Evolutionary conservation across 169 alveolate genomes (phyloP), one percentile per base, ranked within the genome.

Genomic region (Nephromyces sp.): DNA sequence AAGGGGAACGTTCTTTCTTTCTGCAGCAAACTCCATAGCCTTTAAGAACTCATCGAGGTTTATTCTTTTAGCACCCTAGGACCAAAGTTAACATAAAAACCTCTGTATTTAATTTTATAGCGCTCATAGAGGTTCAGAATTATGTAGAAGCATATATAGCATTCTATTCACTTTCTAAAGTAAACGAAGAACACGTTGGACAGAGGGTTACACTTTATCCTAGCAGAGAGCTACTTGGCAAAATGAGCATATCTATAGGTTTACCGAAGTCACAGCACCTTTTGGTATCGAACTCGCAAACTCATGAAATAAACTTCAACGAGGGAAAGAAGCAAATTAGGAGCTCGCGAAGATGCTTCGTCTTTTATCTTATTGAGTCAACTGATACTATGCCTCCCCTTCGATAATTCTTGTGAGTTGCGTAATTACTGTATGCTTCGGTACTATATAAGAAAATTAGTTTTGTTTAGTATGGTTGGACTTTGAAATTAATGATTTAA

Each of bases 41-140:
- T 66, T 75, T n/a, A 68, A 81, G 24, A 91, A 75, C 66, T 69
- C 84, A 43, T 79, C 86, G 71, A 52, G 29, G 27, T 89, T 70
- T 62, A 86, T 68, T n/a, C 84, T 82, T 2, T 80, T 69, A 33
- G 74, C 64, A 1, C 87, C 89, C 65, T 79, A 66, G 15, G n/a
- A 43, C 15, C 57, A 43, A 43, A 43, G n/a, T n/a, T 43, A 15
- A 15, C 57, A 43, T 43, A n/a, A 15, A 43, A 43, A 15, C n/a
- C n/a, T 43, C 57, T 15, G 15, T 43, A 15, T 43, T 15, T 43
- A 43, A 43, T n/a, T 43, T 43, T 15, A 43, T 43, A n/a, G 57
- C 57, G 15, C 57, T 43, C n/a, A 15, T 43, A 15, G 57, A n/a
- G n/a, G 57, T 43, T 15, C 57, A 43, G n/a, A 15, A 15, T 43